A percentile compares a stretch with the other conserved stretches of the same genome.
These are phyloP conservation scores for Fomitiporia mediterranea DNA, from an alignment of 1,284 basidiomycete species.

Conservation along the genomic window DNA sequence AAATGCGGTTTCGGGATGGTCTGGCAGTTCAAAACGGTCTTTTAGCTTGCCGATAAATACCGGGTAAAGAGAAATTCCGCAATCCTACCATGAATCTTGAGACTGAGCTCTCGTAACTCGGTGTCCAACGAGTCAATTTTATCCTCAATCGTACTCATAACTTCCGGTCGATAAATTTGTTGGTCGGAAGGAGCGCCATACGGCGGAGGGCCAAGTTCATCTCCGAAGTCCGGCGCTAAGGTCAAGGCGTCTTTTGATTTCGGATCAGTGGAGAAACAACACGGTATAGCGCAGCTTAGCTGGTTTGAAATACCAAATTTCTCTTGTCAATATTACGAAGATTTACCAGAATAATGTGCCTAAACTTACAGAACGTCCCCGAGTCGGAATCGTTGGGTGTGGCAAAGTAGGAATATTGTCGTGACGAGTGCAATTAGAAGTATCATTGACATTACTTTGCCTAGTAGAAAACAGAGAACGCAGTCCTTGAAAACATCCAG, in stretches of 20 bases:
- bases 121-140: conserved; percentile 27
- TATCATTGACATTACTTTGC: not conserved
- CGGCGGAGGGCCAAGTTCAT: conserved; percentile 2
- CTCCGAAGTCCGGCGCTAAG: not conserved
- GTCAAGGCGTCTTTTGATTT: not conserved
- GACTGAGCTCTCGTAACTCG: conserved; percentile 30
- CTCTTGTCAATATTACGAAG: not conserved
- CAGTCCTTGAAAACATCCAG: conserved; percentile 10
- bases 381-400: not conserved
- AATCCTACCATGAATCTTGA: conserved; percentile 31
- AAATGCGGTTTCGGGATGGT: conserved; percentile 27
- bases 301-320: not conserved
- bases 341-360: too few relatives aligned
- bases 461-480: not conserved
- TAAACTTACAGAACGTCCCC: not conserved
- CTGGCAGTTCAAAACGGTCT: conserved; percentile 18
- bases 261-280: not conserved
- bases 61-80: not conserved
- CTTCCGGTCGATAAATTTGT: conserved; percentile 13
- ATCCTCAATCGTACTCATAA: conserved; percentile 25
- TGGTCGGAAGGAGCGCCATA: not conserved
- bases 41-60: not conserved
- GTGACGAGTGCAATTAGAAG: not conserved
- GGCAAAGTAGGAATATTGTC: not conserved
- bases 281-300: not conserved